phyloP scores from a whole-genome alignment of 805 yeast species.

The Candida nanaspora region DNA sequence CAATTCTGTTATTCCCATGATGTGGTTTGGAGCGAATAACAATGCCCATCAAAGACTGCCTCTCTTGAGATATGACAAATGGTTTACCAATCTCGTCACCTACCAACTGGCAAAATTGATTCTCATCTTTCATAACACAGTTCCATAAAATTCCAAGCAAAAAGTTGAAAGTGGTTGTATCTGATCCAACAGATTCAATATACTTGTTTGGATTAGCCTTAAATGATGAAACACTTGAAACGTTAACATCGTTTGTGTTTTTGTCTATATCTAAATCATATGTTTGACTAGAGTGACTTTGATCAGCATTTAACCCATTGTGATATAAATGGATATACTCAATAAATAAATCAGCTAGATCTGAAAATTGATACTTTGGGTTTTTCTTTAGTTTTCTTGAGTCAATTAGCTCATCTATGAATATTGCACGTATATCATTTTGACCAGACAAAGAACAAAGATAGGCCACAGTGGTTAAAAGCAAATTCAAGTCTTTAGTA shows the following conservation, averaged over 20 bases:
- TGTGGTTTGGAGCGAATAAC: not conserved
- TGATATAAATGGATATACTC: not conserved
- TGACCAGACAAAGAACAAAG: not conserved
- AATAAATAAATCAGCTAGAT: not conserved
- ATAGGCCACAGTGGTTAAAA: not conserved
- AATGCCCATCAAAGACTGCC: not conserved
- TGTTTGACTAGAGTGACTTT: not conserved
- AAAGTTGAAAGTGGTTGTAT: not conserved
- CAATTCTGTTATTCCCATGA: too few relatives aligned
- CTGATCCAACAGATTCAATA: too few relatives aligned
- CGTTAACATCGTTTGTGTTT: too few relatives aligned
- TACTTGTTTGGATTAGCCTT: too few relatives aligned
- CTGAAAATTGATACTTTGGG: not conserved
- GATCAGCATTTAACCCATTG: too few relatives aligned
- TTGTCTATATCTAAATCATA: not conserved
- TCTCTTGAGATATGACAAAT: not conserved
- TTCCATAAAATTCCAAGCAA: slow-evolving; percentile 1
- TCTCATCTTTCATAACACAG: not conserved
- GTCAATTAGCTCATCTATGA: not conserved
- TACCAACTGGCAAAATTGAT: slow-evolving; percentile 1
- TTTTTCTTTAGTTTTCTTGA: not conserved
- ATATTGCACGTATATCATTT: not conserved
- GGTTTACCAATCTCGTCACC: slow-evolving; percentile 2
- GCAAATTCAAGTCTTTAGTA: not conserved
- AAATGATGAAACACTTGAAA: too few relatives aligned